Base-by-base conservation (phyloP, 192 early-diverging fungal species). In the Spizellomyces punctatus region DNA sequence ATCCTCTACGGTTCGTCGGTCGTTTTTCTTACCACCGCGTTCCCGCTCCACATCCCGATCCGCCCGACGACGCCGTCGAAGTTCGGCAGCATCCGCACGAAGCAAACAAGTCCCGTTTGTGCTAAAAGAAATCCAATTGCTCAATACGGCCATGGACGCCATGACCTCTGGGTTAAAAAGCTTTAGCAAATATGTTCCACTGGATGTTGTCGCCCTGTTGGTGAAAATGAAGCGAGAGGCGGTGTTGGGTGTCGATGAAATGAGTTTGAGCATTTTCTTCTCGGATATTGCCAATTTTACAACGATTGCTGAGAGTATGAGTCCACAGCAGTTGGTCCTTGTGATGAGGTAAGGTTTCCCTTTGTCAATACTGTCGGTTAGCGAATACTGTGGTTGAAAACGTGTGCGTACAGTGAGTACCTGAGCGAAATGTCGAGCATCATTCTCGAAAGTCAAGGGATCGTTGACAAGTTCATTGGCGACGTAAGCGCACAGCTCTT, bases 201-300 rank as follows among this genome's bases (percentile, higher is more conserved):
- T 74, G 16, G 73, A 74, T 61, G 73, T 74, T 21, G 73, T 74
- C 14, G 65, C 73, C 19, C 43, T 74, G 42, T 45, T 74, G 56
- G 73, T 74, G 14, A 74, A 74, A 59, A 69, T 74, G 73, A 67
- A 74, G 54, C 65, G 73, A 14, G 73, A 74, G 60, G 73, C 73
- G 7, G 73, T 74, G 4, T 46, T 74, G 54, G 73, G 73, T 16
- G 73, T 74, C 14, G 73, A 74, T 54, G 73, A 74, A 46, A 74
- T 74, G 73, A 70, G 67, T 47, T 55, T 74, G 67, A 74, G 66
- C 16, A 69, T 74, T 10, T 74, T 74, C 36, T 74, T 74, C 46
- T 74, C 73, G 65, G 73, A 74, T 60, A 74, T 74, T 71, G 73
- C 73, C 5, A 74, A 74, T 43, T 74, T 74, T 61, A 74, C 73